phyloP scores from a whole-genome alignment of 495 filamentous ascomycete species.

The Xylaria venustula region DNA sequence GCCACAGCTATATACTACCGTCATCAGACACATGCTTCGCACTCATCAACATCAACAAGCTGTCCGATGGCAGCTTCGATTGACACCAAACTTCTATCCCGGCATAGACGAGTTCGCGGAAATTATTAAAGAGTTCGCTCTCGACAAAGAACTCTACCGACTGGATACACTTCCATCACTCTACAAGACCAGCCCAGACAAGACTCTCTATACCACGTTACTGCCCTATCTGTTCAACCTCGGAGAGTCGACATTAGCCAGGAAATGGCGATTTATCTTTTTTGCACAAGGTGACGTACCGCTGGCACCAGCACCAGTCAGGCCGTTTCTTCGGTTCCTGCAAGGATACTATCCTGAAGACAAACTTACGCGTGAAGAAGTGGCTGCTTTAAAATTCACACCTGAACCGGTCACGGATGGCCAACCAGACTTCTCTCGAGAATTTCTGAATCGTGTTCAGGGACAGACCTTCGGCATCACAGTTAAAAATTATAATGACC shows the following conservation, averaged over 20 bases:
- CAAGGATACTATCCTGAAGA: conserved; percentile 30
- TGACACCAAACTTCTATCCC: conserved; percentile 36
- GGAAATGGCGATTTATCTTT: conserved; percentile 55
- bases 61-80: conserved; percentile 35
- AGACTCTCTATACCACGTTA: conserved; percentile 59
- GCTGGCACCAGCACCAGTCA: conserved; percentile 15
- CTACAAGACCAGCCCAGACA: conserved; percentile 51
- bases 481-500: conserved; percentile 57
- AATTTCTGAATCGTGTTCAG: conserved; percentile 43
- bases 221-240: conserved; percentile 55
- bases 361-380: conserved; percentile 16
- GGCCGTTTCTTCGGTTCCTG: conserved; percentile 36
- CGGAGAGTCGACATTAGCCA: conserved; percentile 49
- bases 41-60: conserved; percentile 29
- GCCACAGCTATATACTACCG: conserved; percentile 38
- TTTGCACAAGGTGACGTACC: conserved; percentile 33
- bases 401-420: conserved; percentile 14
- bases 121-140: conserved; percentile 34
- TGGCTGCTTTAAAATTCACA: conserved; percentile 9
- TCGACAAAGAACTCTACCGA: conserved; percentile 23
- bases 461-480: conserved; percentile 45
- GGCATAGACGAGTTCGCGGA: conserved; percentile 26
- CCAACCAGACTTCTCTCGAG: conserved; percentile 25
- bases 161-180: conserved; percentile 37
- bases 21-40: conserved; percentile 34